Evolutionary conservation across 2,329 filamentous ascomycete species (phyloP).

Genomic region (Cladosporium sp.): DNA sequence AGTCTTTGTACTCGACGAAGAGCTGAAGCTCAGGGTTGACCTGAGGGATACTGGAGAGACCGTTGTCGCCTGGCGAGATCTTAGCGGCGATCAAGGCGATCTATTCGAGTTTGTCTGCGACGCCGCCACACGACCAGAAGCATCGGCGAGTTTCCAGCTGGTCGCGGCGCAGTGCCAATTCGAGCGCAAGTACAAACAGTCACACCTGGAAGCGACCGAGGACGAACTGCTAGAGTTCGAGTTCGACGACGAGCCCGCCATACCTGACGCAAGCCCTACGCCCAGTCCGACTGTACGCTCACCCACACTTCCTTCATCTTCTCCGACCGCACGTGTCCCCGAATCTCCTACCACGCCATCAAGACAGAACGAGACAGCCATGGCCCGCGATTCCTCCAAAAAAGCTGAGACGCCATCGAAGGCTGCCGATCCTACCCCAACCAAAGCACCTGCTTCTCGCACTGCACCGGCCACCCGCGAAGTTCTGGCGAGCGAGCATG

Average conservation of each 20-base stretch:
- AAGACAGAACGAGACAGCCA: conserved; percentile 19
- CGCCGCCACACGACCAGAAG: conserved; percentile 60
- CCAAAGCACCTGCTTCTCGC: conserved; percentile 57
- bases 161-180: conserved; percentile 92
- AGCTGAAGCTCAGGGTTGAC: conserved; percentile 81
- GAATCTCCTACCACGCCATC: conserved; percentile 12
- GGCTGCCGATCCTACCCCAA: conserved; percentile 41
- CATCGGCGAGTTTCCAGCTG: conserved; percentile 75
- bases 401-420: conserved; percentile 30
- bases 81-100: conserved; percentile 90
- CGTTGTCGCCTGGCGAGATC: conserved; percentile 88
- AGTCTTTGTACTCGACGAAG: conserved; percentile 91
- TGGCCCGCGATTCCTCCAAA: conserved; percentile 28
- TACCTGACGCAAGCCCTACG: conserved; percentile 57
- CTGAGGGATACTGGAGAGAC: conserved; percentile 75
- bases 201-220: conserved; percentile 73
- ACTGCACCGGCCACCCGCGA: conserved; percentile 65
- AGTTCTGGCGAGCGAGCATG: conserved; percentile 68
- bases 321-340: background rate
- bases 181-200: conserved; percentile 88
- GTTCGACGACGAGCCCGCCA: conserved; percentile 61
- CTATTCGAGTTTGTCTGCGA: conserved; percentile 99
- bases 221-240: conserved; percentile 78
- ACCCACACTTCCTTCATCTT: conserved; percentile 22
- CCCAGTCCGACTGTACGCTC: conserved; percentile 43